phyloP scores from a whole-genome alignment of 2,329 filamentous ascomycete species.

The Neobulgaria alba region DNA sequence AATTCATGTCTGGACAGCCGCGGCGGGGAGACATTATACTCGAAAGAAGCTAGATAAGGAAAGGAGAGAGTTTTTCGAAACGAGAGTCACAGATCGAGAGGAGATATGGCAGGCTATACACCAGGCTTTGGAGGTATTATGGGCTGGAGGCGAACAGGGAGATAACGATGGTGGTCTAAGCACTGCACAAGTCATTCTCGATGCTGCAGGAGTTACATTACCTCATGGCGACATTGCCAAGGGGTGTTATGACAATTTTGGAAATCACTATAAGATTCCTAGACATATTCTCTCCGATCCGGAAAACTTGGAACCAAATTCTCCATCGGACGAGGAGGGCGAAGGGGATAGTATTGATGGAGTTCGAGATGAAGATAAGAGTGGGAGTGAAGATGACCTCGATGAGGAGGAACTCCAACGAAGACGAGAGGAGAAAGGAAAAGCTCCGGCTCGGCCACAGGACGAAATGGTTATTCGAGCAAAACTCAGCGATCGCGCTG shows the following conservation, averaged over 20 bases:
- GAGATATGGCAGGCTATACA: constrained; percentile 77
- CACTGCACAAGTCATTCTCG: constrained; percentile 73
- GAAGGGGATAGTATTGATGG: constrained; percentile 18
- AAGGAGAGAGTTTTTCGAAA: constrained; percentile 82
- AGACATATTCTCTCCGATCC: constrained; percentile 63
- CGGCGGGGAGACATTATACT: constrained; percentile 61
- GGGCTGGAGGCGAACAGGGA: constrained; percentile 33
- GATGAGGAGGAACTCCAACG: constrained; percentile 35
- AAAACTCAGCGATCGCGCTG: constrained; percentile 32
- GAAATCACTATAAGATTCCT: constrained; percentile 61
- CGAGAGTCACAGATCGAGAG: constrained; percentile 64
- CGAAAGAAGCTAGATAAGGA: constrained; percentile 54
- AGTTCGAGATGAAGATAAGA: constrained; percentile 13
- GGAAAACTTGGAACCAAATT: constrained; percentile 37
- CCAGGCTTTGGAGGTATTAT: constrained; percentile 59
- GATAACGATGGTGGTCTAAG: constrained; percentile 38
- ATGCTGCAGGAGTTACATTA: constrained; percentile 67
- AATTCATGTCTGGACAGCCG: constrained; percentile 56
- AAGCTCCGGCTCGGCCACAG: constrained; percentile 19
- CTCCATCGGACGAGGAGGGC: constrained; percentile 26
- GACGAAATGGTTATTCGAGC: constrained; percentile 21
- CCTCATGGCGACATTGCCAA: constrained; percentile 62
- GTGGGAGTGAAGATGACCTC: constrained; percentile 18
- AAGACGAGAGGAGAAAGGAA: constrained; percentile 40
- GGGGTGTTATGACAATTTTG: constrained; percentile 60